These are phyloP conservation scores for Rheum nobile DNA, from an alignment of 148 eudicot species.

Conservation along the genomic window DNA sequence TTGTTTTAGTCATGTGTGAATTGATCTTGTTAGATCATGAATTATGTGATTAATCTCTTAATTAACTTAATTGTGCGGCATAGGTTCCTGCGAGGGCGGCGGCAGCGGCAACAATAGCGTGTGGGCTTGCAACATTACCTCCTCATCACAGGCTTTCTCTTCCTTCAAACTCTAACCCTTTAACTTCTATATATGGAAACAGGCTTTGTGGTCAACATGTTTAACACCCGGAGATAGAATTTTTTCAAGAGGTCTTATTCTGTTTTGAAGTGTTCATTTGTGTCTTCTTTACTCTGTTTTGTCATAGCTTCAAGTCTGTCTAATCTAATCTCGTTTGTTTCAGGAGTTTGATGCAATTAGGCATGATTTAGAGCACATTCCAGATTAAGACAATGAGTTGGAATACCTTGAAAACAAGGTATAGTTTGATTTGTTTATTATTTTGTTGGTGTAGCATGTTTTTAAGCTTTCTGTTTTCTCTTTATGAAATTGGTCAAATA, in stretches of 20 bases:
- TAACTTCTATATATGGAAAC: constrained; percentile 78
- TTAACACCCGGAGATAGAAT: constrained; percentile 72
- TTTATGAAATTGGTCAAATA: too few relatives aligned
- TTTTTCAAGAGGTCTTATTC: constrained; percentile 71
- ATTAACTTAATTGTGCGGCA: too few relatives aligned
- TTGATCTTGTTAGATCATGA: too few relatives aligned
- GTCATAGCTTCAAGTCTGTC: too few relatives aligned
- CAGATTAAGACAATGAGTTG: constrained; percentile 54
- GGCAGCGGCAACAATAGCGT: constrained; percentile 95
- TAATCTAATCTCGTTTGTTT: constrained; percentile 1
- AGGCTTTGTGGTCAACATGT: constrained; percentile 37
- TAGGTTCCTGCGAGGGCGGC: constrained; percentile 97
- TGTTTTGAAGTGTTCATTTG: too few relatives aligned
- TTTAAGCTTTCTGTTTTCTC: neutral
- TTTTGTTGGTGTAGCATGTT: neutral
- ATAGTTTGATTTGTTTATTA: neutral
- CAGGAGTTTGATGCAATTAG: constrained; percentile 88
- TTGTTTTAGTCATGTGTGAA: too few relatives aligned
- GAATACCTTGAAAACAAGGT: constrained; percentile 79
- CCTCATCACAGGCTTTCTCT: constrained; percentile 77
- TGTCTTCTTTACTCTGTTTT: too few relatives aligned
- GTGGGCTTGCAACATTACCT: constrained; percentile 80
- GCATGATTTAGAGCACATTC: constrained; percentile 48
- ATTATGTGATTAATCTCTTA: too few relatives aligned
- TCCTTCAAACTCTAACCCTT: constrained; percentile 71